A percentile compares a stretch with the other conserved stretches of the same genome.
These are phyloP conservation scores for Pinguiococcus pyrenoidosus DNA, from an alignment of 108 stramenopile genomes.

Conservation along the genomic window DNA sequence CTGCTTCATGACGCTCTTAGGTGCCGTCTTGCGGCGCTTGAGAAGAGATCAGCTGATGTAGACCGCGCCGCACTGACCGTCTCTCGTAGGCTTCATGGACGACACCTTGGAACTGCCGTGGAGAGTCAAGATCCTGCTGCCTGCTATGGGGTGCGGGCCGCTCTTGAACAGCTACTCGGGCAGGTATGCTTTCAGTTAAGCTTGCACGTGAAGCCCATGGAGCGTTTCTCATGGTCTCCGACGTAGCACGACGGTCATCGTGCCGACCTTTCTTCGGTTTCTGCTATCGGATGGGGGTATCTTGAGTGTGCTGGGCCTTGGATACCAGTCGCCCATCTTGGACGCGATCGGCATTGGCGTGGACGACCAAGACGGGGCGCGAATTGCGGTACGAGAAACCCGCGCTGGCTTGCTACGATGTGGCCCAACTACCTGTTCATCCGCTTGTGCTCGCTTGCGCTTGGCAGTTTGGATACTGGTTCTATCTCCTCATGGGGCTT, in stretches of 20 bases:
- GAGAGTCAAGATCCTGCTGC: conserved; percentile 86
- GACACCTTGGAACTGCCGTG: conserved; percentile 71
- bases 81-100: conserved; percentile 1
- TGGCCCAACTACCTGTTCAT: background rate
- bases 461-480: no score
- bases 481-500: conserved; percentile 74
- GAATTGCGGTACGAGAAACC: background rate
- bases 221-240: no score
- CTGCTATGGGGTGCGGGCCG: conserved; percentile 83
- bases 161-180: conserved; percentile 82
- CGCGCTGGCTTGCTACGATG: background rate
- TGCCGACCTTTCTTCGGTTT: conserved; percentile 42
- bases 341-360: background rate
- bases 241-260: conserved; percentile 73
- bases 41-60: conserved; percentile 69
- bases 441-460: no score
- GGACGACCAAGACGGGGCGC: background rate
- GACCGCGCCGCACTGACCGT: background rate
- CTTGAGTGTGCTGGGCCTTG: background rate
- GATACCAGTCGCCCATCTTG: background rate
- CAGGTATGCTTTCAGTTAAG: no score
- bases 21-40: conserved; percentile 90
- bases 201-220: no score
- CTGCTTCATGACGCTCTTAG: conserved; percentile 90
- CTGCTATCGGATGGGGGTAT: background rate